Evolutionary conservation across 495 filamentous ascomycete species (phyloP).

Genomic region (Chaetomium tenue): DNA sequence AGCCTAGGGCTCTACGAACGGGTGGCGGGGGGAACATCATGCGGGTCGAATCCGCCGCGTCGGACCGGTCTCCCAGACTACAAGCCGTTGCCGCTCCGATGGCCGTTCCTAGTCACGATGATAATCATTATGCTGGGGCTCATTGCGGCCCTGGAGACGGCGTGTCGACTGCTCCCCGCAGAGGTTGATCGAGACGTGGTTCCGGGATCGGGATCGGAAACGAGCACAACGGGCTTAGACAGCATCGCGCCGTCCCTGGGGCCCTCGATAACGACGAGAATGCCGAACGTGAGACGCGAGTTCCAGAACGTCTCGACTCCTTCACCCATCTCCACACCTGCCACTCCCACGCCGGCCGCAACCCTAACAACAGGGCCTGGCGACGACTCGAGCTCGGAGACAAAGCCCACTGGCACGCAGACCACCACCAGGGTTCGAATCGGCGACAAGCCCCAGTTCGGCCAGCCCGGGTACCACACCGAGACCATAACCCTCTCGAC

Average conservation of each 20-base stretch:
- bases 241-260: background rate
- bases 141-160: conserved; percentile 3
- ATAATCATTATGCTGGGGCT: background rate
- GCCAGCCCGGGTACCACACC: background rate
- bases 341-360: background rate
- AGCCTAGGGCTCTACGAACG: background rate
- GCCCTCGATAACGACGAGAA: background rate
- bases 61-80: background rate
- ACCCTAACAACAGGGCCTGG: background rate
- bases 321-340: background rate
- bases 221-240: background rate
- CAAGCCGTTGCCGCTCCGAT: background rate
- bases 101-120: background rate
- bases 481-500: background rate
- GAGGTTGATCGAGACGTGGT: background rate
- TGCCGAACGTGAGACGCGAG: background rate
- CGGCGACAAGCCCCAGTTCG: background rate
- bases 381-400: background rate
- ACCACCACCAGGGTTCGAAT: background rate
- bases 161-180: background rate
- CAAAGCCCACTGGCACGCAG: background rate
- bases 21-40: background rate
- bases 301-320: background rate
- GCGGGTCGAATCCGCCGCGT: background rate
- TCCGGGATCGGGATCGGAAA: background rate